phyloP scores from a whole-genome alignment of 495 filamentous ascomycete genomes.

The Aspergillus steynii region DNA sequence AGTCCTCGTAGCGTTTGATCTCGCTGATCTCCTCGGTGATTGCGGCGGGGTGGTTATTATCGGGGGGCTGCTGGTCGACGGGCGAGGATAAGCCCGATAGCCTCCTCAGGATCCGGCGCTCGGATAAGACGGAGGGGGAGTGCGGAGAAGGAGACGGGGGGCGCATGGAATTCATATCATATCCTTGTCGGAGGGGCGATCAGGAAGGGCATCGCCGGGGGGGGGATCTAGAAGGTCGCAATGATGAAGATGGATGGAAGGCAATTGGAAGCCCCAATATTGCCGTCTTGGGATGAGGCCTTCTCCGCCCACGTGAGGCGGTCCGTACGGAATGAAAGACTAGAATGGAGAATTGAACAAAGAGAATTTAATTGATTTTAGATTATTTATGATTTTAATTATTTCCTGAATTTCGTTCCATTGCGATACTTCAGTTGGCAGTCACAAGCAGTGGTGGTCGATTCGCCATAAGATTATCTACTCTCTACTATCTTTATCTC shows the following conservation, averaged over 20 bases:
- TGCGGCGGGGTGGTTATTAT: constrained; percentile 49
- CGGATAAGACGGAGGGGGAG: constrained; percentile 56
- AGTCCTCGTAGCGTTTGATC: constrained; percentile 97
- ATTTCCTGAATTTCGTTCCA: too few relatives aligned
- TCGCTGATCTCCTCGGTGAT: constrained; percentile 95
- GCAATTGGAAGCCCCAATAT: too few relatives aligned
- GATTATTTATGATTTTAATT: too few relatives aligned
- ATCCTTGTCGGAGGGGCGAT: constrained; percentile 21
- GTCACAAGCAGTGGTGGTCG: too few relatives aligned
- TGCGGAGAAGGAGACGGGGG: constrained; percentile 57
- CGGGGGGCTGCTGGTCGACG: constrained; percentile 51
- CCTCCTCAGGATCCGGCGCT: constrained; percentile 62
- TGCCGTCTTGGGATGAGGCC: background rate
- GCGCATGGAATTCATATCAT: constrained; percentile 65
- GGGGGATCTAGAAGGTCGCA: too few relatives aligned
- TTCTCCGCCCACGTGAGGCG: background rate
- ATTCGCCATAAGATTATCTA: background rate
- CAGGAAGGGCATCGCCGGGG: background rate
- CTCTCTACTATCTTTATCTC: background rate
- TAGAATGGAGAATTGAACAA: background rate
- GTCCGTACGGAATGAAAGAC: background rate
- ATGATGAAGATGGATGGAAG: background rate
- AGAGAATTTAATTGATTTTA: background rate
- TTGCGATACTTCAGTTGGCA: too few relatives aligned
- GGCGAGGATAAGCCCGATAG: constrained; percentile 73